Evolutionary conservation across 2,329 filamentous ascomycete genomes (phyloP).

Genomic region (Hymenoscyphus salicellus): DNA sequence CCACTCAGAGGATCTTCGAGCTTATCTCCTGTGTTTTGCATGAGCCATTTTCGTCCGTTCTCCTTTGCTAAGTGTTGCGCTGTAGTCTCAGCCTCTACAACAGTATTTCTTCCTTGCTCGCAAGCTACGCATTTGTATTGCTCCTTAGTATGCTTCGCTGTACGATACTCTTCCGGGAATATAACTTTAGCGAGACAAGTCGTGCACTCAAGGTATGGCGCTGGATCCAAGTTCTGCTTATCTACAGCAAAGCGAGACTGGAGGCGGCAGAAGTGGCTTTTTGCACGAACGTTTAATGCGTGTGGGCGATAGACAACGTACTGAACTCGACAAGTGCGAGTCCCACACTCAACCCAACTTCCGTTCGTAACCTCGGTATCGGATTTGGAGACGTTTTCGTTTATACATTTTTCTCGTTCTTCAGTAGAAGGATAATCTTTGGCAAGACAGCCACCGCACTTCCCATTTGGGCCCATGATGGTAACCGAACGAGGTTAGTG

Average conservation of each 20-base stretch:
- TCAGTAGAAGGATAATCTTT: conserved; percentile 6
- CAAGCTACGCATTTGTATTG: conserved; percentile 21
- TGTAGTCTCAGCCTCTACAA: conserved; percentile 19
- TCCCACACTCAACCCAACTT: conserved; percentile 23
- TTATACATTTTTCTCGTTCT: conserved; percentile 10
- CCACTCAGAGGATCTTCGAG: conserved; percentile 19
- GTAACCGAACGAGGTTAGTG: conserved; percentile 23
- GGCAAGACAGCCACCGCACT: conserved; percentile 20
- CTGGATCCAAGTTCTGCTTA: not conserved
- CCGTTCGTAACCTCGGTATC: conserved; percentile 17
- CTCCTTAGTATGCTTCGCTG: conserved; percentile 4
- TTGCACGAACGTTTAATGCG: conserved; percentile 21
- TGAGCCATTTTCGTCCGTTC: conserved; percentile 18
- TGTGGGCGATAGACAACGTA: conserved; percentile 22
- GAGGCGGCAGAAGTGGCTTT: conserved; percentile 23
- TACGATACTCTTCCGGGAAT: conserved; percentile 17
- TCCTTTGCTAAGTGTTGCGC: conserved; percentile 12
- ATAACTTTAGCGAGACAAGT: conserved; percentile 22
- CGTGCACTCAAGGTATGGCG: conserved; percentile 16
- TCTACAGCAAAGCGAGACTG: conserved; percentile 9
- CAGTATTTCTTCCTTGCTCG: conserved; percentile 12
- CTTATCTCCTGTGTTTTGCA: conserved; percentile 16
- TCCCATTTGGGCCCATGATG: conserved; percentile 20
- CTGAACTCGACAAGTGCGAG: conserved; percentile 22
- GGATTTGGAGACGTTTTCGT: conserved; percentile 13